Conservation (phyloP, 257 asterid genomes). For the Solanum gracilifrons region DNA sequence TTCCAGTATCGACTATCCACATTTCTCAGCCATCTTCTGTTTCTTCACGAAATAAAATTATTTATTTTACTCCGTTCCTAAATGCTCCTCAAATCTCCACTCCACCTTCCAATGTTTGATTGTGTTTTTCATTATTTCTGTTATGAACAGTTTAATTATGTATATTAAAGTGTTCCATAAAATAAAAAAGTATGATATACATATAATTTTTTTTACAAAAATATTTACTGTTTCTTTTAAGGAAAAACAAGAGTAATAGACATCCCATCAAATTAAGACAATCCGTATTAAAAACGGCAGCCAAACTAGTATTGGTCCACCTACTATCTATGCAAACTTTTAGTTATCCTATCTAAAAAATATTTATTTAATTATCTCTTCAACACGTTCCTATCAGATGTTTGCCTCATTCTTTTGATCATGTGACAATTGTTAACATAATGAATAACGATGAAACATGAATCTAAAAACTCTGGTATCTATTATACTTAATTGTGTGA, state of each 20-base stretch:
- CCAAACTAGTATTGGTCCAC: not conserved
- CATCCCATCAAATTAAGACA: not conserved
- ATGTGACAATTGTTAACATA: not conserved
- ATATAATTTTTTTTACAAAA: not conserved
- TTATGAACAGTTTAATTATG: not conserved
- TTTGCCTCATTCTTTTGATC: not conserved
- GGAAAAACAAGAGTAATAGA: not conserved
- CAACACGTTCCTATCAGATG: not conserved
- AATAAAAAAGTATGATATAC: not conserved
- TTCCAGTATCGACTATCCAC: not conserved
- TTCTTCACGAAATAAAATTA: not conserved
- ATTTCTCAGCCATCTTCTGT: not conserved
- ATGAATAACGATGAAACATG: rapidly evolving
- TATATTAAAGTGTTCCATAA: not conserved
- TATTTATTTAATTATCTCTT: not conserved
- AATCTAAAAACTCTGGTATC: rapidly evolving
- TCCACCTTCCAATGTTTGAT: not conserved
- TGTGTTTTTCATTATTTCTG: not conserved
- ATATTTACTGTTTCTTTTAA: not conserved
- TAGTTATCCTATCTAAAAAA: not conserved
- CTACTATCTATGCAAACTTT: not conserved
- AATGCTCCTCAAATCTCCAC: not conserved
- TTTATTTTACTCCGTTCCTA: not conserved
- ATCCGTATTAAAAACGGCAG: not conserved
- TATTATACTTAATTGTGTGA: not conserved